Base-by-base conservation (phyloP, 306 rosid species). In the Malus sylvestris region DNA sequence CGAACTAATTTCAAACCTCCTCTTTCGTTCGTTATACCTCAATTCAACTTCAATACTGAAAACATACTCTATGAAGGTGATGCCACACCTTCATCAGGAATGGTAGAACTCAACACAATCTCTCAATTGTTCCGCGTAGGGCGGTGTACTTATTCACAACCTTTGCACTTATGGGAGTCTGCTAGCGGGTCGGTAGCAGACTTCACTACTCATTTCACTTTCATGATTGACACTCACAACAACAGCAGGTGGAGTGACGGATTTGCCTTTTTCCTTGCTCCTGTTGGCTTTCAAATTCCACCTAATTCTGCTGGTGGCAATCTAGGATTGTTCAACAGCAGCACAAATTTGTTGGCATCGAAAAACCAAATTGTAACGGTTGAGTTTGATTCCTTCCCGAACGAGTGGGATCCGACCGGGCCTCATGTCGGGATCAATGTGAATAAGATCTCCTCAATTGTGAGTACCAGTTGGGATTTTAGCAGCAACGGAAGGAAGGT, bases 191-290 rank as follows among this genome's bases (percentile, higher is more conserved):
- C 14, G 27, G 52, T 33, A 18, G 74, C 81, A 18, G 78, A 81
- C 40, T 81, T 81, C 42, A 22, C 74, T 1, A 60, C 75, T 8
- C 45, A 77, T 11, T 81, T 81, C 67, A 32, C 66, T 66, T 81
- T 81, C 75, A 66, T 67, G 63, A 61, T 77, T 19, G 67, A 72
- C 27, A 71, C 23, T 4, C 61, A 0, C 3, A 19, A 16, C 5
- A 8, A 8, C 7, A 19, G 1, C 29, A 10, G 1, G 5, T 52
- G 9, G 10, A 59, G 80, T 25, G 74, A 68, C 6, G 78, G 83
- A 1, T 70, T 83, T 6, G 72, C 81, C 70, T 76, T 83, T 61
- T 80, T 71, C 63, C 67, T 80, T 8, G 73, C 76, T 20, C 73
- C 79, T 2, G 22, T 20, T 61, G 79, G 59, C 18, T 29, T 11